Evolutionary conservation across 352 stramenopile genomes (phyloP).

Genomic region (Pythium periplocum): DNA sequence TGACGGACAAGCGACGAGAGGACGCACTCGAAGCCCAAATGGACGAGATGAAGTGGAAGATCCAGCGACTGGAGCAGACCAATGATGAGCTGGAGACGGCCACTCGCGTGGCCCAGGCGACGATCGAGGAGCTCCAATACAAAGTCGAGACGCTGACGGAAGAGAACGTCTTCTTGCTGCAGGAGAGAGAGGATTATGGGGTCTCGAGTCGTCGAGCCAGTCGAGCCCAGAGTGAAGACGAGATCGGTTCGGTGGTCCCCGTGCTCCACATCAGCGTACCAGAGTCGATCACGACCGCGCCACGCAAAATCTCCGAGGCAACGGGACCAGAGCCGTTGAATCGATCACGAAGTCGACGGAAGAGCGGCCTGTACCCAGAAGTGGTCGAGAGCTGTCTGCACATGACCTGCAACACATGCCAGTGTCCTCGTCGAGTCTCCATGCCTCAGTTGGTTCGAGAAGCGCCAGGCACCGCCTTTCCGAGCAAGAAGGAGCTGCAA

Average conservation of each 20-base stretch:
- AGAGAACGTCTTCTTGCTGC: conserved; percentile 61
- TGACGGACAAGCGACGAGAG: conserved; percentile 20
- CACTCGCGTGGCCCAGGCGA: conserved; percentile 48
- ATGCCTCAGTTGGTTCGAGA: too few relatives aligned
- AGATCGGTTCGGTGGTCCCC: too few relatives aligned
- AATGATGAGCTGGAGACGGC: conserved; percentile 71
- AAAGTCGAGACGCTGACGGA: conserved; percentile 46
- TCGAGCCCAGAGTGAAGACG: too few relatives aligned
- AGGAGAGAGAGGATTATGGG: conserved; percentile 51
- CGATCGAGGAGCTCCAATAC: conserved; percentile 58
- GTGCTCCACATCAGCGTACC: too few relatives aligned
- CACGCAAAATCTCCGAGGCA: background rate
- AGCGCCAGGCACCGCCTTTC: too few relatives aligned
- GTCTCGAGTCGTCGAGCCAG: too few relatives aligned
- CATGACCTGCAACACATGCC: conserved; percentile 38
- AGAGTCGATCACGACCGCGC: too few relatives aligned
- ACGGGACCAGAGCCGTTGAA: conserved; percentile 3
- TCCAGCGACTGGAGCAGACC: conserved; percentile 61
- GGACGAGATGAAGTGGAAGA: conserved; percentile 54
- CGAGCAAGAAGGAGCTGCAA: too few relatives aligned
- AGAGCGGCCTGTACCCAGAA: conserved; percentile 35
- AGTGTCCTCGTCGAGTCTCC: too few relatives aligned
- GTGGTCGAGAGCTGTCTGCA: conserved; percentile 69
- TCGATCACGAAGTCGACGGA: conserved; percentile 3
- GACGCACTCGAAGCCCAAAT: conserved; percentile 28